Evolutionary conservation across 202 grass and related monocot species (phyloP).

Genomic region (Schoenoplectus triqueter): DNA sequence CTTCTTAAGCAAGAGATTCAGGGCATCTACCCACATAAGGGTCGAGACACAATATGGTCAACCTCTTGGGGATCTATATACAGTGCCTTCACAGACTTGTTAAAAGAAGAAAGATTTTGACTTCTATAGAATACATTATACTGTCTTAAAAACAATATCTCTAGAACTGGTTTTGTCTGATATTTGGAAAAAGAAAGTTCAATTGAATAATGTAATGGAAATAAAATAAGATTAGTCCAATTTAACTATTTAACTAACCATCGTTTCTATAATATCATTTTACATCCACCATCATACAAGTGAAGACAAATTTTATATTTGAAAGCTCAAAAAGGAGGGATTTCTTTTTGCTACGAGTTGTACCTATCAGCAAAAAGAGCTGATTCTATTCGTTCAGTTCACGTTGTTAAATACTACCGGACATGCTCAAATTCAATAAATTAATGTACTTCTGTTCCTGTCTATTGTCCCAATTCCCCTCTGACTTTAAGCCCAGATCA

Average conservation of each 20-base stretch:
- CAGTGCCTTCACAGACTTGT: conserved; percentile 90
- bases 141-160: neutral
- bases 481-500: neutral
- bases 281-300: neutral
- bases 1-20: conserved; percentile 84
- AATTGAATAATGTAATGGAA: neutral
- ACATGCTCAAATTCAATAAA: neutral
- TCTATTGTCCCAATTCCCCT: neutral
- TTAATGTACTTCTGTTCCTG: neutral
- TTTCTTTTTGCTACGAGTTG: neutral
- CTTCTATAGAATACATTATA: neutral
- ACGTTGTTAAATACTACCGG: neutral
- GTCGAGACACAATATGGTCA: conserved; percentile 84
- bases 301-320: neutral
- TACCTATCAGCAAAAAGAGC: neutral
- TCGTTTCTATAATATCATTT: neutral
- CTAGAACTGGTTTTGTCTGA: neutral
- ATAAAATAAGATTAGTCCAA: neutral
- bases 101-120: conserved; percentile 8
- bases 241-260: neutral
- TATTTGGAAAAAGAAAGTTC: neutral
- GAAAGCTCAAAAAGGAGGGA: neutral
- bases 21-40: conserved; percentile 91
- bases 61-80: conserved; percentile 75
- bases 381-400: neutral